phyloP scores from a whole-genome alignment of 257 asterid genomes.

The Solanum habrochaites region DNA sequence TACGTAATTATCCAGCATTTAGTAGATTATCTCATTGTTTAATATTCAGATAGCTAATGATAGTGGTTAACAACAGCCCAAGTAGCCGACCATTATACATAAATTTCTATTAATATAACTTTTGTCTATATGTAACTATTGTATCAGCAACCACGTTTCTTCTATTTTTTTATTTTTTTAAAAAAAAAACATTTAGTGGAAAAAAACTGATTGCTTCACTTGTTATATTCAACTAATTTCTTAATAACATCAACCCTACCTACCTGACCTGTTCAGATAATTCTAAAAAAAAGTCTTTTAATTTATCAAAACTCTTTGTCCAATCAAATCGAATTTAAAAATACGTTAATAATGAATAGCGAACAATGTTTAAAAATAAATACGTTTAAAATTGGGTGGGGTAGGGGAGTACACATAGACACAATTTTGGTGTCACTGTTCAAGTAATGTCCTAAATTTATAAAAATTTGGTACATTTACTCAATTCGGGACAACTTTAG shows the following conservation, averaged over 20 bases:
- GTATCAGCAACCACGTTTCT: neutral
- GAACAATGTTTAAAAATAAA: neutral
- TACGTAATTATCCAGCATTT: neutral
- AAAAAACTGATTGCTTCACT: neutral
- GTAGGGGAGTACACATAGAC: neutral
- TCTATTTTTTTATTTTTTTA: neutral
- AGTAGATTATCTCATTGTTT: neutral
- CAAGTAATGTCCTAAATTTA: neutral
- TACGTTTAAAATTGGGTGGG: neutral
- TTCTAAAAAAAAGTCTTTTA: neutral
- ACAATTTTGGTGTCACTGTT: neutral
- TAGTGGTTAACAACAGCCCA: too few species aligned
- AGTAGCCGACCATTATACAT: neutral
- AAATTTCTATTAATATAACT: neutral
- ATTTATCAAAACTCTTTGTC: neutral
- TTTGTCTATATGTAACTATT: neutral
- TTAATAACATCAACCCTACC: neutral
- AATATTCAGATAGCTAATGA: neutral
- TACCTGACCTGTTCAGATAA: neutral
- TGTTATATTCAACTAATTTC: neutral
- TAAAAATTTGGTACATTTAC: neutral
- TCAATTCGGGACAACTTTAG: neutral
- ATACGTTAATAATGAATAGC: neutral
- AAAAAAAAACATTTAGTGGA: too few species aligned
- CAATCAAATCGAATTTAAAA: neutral